Percentiles rank a stretch among this genome's conserved stretches.
These are phyloP conservation scores for Sugiyamaella smithiae DNA, from an alignment of 805 yeast genomes.

Conservation along the genomic window DNA sequence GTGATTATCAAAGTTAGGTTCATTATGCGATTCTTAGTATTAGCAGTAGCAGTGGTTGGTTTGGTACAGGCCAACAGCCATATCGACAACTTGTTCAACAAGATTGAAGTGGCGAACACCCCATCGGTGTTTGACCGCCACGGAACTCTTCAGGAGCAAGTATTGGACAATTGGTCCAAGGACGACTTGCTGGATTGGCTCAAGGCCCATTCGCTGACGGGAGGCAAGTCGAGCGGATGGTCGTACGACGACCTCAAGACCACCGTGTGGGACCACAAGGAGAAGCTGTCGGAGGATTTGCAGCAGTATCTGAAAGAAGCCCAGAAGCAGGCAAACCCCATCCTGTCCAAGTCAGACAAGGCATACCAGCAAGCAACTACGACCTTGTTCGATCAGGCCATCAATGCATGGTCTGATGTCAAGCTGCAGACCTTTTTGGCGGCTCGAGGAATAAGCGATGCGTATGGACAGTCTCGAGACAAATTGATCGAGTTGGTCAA, in stretches of 20 bases:
- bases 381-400: slow-evolving; percentile 25
- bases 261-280: slow-evolving; percentile 33
- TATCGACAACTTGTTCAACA: slow-evolving; percentile 18
- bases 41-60: neutral
- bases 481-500: slow-evolving; percentile 44
- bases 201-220: slow-evolving; percentile 36
- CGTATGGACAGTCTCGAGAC: slow-evolving; percentile 33
- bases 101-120: slow-evolving; percentile 33
- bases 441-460: slow-evolving; percentile 35
- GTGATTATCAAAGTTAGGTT: no score
- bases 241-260: slow-evolving; percentile 25
- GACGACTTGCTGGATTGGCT: slow-evolving; percentile 44
- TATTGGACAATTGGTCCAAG: slow-evolving; percentile 42
- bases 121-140: slow-evolving; percentile 34
- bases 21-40: neutral
- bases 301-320: slow-evolving; percentile 17
- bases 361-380: slow-evolving; percentile 15
- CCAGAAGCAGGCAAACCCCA: slow-evolving; percentile 21
- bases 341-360: slow-evolving; percentile 23
- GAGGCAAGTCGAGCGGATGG: slow-evolving; percentile 19
- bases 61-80: neutral
- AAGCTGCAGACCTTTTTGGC: slow-evolving; percentile 34
- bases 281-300: slow-evolving; percentile 30
- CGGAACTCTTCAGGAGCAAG: slow-evolving; percentile 37
- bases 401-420: slow-evolving; percentile 35